These are phyloP conservation scores for Geotrichum siamense DNA, from an alignment of 1,139 yeast species.

Conservation along the genomic window DNA sequence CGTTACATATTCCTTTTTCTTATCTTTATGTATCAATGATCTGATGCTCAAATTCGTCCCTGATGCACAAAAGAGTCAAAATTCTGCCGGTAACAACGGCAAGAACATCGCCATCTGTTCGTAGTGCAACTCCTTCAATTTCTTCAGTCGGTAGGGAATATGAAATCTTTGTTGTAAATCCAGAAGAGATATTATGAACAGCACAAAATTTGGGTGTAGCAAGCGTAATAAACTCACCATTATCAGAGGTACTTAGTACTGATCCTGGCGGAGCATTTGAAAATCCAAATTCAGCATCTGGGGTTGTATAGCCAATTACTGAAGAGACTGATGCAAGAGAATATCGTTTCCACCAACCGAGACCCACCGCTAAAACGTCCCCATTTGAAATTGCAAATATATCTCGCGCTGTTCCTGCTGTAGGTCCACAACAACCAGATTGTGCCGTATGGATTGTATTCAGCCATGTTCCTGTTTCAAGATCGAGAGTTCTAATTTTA, in stretches of 20 bases:
- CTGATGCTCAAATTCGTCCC: too few relatives aligned
- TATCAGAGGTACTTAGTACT: constrained; percentile 4
- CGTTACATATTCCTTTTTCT: too few relatives aligned
- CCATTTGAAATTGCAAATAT: constrained; percentile 26
- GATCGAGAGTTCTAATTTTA: constrained; percentile 31
- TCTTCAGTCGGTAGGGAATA: constrained; percentile 13
- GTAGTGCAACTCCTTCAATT: constrained; percentile 14
- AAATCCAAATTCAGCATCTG: constrained; percentile 21
- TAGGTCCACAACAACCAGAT: constrained; percentile 21
- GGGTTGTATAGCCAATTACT: constrained; percentile 28
- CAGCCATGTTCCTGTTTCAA: constrained; percentile 32
- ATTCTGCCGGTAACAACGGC: constrained; percentile 16
- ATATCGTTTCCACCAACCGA: constrained; percentile 36
- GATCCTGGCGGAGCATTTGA: constrained; percentile 3
- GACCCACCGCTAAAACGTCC: constrained; percentile 32
- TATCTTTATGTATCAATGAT: too few relatives aligned
- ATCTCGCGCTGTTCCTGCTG: constrained; percentile 24
- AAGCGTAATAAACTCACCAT: constrained; percentile 10
- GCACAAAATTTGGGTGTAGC: constrained; percentile 3
- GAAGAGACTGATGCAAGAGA: constrained; percentile 23
- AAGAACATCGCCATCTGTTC: constrained; percentile 15
- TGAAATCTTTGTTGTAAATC: constrained; percentile 1
- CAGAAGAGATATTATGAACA: constrained; percentile 13
- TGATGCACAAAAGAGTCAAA: too few relatives aligned
- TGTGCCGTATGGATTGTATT: constrained; percentile 30